Evolutionary conservation across 495 filamentous ascomycete species (phyloP), one percentile per base, ranked within the genome.

Genomic region (Lineolata rhizophorae): DNA sequence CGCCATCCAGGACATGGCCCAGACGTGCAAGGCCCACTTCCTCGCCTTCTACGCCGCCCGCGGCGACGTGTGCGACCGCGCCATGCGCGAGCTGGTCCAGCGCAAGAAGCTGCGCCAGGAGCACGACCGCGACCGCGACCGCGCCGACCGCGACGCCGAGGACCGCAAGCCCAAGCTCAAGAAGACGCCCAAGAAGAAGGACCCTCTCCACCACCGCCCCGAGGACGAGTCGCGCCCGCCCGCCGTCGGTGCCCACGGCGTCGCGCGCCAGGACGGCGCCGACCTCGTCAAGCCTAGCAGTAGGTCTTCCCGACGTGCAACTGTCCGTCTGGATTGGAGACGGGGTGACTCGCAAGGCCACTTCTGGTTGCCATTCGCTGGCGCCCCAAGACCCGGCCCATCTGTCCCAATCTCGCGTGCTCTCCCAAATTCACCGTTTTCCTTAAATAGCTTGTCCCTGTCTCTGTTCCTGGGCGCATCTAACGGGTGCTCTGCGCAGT

Each of bases 31-130:
- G 39, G 37, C 25, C 3, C 25, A 35, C n/a, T 24, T 42, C n/a
- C 36, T 51, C 20, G 29, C 34, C 3, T 33, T 36, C 14, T 24
- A 35, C 12, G 27, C 19, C 9, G 37, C 19, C 14, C 35, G 47
- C 8, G 35, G 32, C 18, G 44, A 52, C 19, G 32, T 36, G 0
- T 54, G 48, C 20, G 50, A 56, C 27, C 38, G 40, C 31, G 60
- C 72, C 29, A 91, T 97, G 80, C 64, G 76, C 29, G 77, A 80
- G 37, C 57, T 97, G n/a, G 76, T 84, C 46, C 60, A 70, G 35
- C 68, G 65, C 27, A 59, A 85, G 3, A 74, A 68, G 31, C 41
- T 53, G 35, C 38, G 52, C 11, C 15, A 39, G 13, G 22, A 37
- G 16, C 37, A 37, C 14, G 49, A 56, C 18, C 41, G 49, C 5